These are phyloP conservation scores for Naumovozyma dairenensis DNA, from an alignment of 805 yeast genomes.

Conservation along the genomic window DNA sequence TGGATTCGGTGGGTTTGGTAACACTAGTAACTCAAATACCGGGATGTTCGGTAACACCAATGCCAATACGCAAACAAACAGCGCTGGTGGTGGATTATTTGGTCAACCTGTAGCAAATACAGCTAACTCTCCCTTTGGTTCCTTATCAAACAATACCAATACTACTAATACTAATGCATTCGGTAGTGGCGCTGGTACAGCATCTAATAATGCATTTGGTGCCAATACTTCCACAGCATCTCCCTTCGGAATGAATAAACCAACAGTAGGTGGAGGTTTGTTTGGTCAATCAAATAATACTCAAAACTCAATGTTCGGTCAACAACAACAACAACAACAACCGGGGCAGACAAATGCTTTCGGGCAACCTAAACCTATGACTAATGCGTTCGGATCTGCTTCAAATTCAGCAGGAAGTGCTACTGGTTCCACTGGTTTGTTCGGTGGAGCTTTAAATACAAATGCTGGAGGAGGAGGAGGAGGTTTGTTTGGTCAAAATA, in stretches of 20 bases:
- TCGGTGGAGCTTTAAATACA: constrained; percentile 22
- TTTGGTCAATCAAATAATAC: constrained; percentile 10
- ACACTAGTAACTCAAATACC: constrained; percentile 11
- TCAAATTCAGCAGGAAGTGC: constrained; percentile 8
- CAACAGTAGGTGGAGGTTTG: constrained; percentile 16
- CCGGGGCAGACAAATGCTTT: constrained; percentile 13
- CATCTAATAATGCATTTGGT: constrained; percentile 24
- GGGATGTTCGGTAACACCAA: constrained; percentile 13
- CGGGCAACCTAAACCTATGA: constrained; percentile 21
- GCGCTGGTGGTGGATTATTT: constrained; percentile 18
- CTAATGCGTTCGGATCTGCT: constrained; percentile 8
- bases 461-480: constrained; percentile 15
- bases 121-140: constrained; percentile 17
- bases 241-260: constrained; percentile 32
- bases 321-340: constrained; percentile 5
- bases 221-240: constrained; percentile 16
- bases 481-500: constrained; percentile 27
- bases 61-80: constrained; percentile 2
- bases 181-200: constrained; percentile 6
- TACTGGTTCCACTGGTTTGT: constrained; percentile 12
- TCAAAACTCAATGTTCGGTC: constrained; percentile 5
- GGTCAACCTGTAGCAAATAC: constrained; percentile 21
- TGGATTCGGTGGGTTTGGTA: constrained; percentile 22
- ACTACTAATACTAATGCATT: constrained; percentile 22
- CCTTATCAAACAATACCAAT: constrained; percentile 28